Evolutionary conservation across 2,329 filamentous ascomycete species (phyloP).

Genomic region (Stemphylium lycopersici): DNA sequence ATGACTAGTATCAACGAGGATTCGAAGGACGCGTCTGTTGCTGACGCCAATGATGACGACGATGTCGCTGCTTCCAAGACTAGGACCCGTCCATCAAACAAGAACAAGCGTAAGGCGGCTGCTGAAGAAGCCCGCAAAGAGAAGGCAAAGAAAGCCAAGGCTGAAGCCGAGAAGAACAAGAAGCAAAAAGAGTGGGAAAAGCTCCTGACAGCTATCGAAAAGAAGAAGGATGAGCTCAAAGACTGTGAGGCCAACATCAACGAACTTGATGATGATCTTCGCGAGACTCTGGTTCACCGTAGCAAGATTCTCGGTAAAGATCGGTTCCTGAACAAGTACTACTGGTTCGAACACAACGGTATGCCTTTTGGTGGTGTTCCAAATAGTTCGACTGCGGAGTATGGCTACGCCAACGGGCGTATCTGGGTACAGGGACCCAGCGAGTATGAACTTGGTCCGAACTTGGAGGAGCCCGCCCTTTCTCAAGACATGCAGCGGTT

Average conservation of each 20-base stretch:
- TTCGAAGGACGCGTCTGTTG: conserved; percentile 66
- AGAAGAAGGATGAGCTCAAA: conserved; percentile 79
- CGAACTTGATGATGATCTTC: conserved; percentile 85
- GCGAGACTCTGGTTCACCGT: conserved; percentile 90
- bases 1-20: conserved; percentile 63
- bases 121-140: conserved; percentile 63
- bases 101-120: conserved; percentile 78
- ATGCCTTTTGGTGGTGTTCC: conserved; percentile 95
- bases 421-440: conserved; percentile 97
- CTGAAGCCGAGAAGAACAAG: conserved; percentile 65
- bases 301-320: conserved; percentile 91
- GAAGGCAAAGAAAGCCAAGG: conserved; percentile 69
- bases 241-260: conserved; percentile 85
- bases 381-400: conserved; percentile 82
- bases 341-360: conserved; percentile 98
- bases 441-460: conserved; percentile 72
- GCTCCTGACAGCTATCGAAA: conserved; percentile 85
- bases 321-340: conserved; percentile 97
- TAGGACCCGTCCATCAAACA: conserved; percentile 60
- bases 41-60: conserved; percentile 68
- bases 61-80: conserved; percentile 65
- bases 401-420: conserved; percentile 90
- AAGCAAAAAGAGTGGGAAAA: conserved; percentile 90
- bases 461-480: conserved; percentile 64
- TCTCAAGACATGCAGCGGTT: conserved; percentile 78